Conservation (phyloP, 176 grass and related monocot species). For the Canna indica region DNA sequence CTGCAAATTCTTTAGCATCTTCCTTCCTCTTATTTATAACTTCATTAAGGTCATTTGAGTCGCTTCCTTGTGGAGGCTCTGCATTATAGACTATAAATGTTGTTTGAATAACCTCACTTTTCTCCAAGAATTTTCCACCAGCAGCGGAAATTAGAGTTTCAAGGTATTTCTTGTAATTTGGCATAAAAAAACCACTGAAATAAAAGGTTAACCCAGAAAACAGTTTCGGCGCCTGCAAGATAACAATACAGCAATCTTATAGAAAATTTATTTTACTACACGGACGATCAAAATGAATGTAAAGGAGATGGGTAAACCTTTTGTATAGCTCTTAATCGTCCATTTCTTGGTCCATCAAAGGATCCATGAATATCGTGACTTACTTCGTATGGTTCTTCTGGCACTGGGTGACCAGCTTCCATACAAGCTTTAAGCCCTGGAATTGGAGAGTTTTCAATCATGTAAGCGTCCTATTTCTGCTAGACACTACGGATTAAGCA, state of each 20-base stretch:
- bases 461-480: no score
- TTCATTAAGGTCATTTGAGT: conserved; percentile 28
- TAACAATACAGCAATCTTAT: no score
- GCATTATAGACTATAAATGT: conserved; percentile 68
- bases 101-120: conserved; percentile 28
- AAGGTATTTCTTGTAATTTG: conserved; percentile 56
- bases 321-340: conserved; percentile 46
- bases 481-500: no score
- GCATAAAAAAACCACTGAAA: conserved; percentile 68
- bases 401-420: conserved; percentile 47
- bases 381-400: conserved; percentile 69
- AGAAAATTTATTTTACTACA: no score
- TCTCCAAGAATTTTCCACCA: conserved; percentile 42
- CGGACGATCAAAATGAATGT: no score
- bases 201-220: conserved; percentile 61
- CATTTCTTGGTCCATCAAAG: conserved; percentile 64
- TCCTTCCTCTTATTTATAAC: conserved; percentile 46
- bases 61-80: conserved; percentile 48
- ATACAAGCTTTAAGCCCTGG: conserved; percentile 74
- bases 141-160: conserved; percentile 56
- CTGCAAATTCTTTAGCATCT: conserved; percentile 58
- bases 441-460: no score
- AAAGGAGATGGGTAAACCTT: conserved; percentile 31
- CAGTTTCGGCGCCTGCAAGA: conserved; percentile 51
- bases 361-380: conserved; percentile 72